These are phyloP conservation scores for Raphanus raphanistrum DNA, from an alignment of 345 rosid genomes.

Conservation along the genomic window DNA sequence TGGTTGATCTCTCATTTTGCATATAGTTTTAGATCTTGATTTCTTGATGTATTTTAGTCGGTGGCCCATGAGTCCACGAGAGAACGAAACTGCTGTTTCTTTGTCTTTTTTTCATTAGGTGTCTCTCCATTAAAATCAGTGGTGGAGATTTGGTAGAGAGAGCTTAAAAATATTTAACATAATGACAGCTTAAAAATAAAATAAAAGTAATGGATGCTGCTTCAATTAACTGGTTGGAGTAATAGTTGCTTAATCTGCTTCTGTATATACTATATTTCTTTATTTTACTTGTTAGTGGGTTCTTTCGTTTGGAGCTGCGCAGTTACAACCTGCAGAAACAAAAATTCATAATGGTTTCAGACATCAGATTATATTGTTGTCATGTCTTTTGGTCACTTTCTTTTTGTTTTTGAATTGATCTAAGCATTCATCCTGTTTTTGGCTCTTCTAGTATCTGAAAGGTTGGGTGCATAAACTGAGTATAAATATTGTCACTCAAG, in stretches of 20 bases:
- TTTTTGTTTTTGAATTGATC: conserved; percentile 30
- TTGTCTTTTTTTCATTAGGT: not conserved
- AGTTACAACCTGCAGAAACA: conserved; percentile 27
- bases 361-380: conserved; percentile 25
- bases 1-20: conserved; percentile 27
- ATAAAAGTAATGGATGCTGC: not conserved
- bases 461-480: conserved; percentile 18
- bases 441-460: conserved; percentile 36
- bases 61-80: conserved; percentile 25
- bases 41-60: conserved; percentile 24
- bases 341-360: conserved; percentile 13
- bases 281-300: not conserved
- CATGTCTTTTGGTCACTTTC: conserved; percentile 34
- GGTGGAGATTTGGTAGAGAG: conserved; percentile 12
- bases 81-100: conserved; percentile 20
- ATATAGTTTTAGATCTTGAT: conserved; percentile 21
- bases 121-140: conserved; percentile 5
- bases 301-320: conserved; percentile 6
- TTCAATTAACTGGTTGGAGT: conserved; percentile 6
- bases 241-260: conserved; percentile 15
- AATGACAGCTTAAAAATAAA: not conserved
- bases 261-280: not conserved
- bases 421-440: conserved; percentile 11
- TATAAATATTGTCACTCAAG: conserved; percentile 23
- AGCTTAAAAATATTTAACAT: not conserved